A percentile compares a stretch with the other conserved stretches of the same genome.
Evolutionary conservation across 495 filamentous ascomycete species (phyloP).

Genomic region (Aspergillus carlsbadensis): DNA sequence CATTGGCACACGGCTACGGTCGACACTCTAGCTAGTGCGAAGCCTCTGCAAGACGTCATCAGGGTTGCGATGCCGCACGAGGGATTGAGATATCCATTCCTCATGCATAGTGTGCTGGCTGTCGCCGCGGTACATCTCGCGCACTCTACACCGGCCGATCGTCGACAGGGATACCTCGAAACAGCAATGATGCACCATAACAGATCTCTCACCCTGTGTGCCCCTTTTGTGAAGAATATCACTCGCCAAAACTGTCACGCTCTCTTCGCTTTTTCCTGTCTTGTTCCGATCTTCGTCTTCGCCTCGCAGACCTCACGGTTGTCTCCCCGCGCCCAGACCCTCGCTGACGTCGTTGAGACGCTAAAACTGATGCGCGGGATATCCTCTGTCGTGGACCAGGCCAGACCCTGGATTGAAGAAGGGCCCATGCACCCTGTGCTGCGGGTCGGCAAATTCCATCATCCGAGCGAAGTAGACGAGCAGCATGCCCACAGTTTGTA

Average conservation of each 20-base stretch:
- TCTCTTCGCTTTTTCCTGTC: conserved; percentile 13
- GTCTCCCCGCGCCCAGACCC: background rate
- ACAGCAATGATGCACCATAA: conserved; percentile 12
- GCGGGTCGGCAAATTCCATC: background rate
- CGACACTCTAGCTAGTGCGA: background rate
- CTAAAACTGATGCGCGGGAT: conserved; percentile 13
- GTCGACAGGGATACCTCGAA: background rate
- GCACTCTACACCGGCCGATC: background rate
- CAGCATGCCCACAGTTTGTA: too few relatives aligned
- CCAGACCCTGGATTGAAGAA: conserved; percentile 15
- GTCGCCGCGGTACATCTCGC: conserved; percentile 10
- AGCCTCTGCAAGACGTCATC: background rate
- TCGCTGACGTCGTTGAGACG: conserved; percentile 10
- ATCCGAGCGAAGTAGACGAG: background rate
- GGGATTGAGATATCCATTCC: conserved; percentile 5
- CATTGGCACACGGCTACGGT: conserved; percentile 12
- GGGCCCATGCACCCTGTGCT: conserved; percentile 13
- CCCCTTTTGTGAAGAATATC: conserved; percentile 5
- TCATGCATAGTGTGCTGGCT: conserved; percentile 15
- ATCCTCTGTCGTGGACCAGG: conserved; percentile 14
- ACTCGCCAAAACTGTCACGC: conserved; percentile 15
- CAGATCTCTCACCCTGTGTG: conserved; percentile 4
- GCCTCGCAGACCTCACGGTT: background rate
- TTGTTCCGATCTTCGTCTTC: conserved; percentile 11
- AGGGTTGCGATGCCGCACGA: conserved; percentile 6